A percentile compares a stretch with the other conserved stretches of the same genome.
These are phyloP conservation scores for Alisma plantagoaquatica DNA, from an alignment of 106 monocot species.

Conservation along the genomic window DNA sequence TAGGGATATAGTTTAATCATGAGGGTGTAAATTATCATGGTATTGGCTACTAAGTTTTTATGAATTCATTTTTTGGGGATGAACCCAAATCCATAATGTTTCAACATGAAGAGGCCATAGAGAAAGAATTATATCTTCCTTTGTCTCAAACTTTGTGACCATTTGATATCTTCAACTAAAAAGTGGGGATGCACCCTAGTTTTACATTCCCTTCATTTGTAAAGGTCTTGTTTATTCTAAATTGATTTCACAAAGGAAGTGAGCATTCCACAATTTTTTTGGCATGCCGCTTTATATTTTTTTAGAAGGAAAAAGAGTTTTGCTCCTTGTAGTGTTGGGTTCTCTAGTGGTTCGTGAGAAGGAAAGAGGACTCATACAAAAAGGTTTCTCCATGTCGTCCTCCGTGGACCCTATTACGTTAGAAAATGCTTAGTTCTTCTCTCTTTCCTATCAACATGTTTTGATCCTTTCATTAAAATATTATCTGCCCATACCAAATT, in stretches of 20 bases:
- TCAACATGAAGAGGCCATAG: conserved; percentile 5
- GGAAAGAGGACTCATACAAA: too few species aligned
- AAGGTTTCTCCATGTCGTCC: too few species aligned
- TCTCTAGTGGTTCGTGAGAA: too few species aligned
- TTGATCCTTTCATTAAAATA: too few species aligned
- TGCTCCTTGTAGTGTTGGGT: too few species aligned
- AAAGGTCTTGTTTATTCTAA: conserved; percentile 22
- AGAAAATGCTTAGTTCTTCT: too few species aligned
- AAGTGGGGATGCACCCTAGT: conserved; percentile 10
- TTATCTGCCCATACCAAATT: too few species aligned
- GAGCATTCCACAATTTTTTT: not conserved
- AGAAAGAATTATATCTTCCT: conserved; percentile 8
- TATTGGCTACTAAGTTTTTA: conserved; percentile 11
- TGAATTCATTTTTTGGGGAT: conserved; percentile 3
- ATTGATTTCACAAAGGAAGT: not conserved
- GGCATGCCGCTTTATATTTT: too few species aligned
- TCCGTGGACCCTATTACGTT: too few species aligned
- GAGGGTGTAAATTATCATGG: conserved; percentile 15
- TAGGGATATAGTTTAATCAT: conserved; percentile 19
- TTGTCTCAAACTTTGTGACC: conserved; percentile 11
- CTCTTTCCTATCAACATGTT: too few species aligned
- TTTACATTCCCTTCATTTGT: conserved; percentile 21
- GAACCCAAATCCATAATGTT: conserved; percentile 4
- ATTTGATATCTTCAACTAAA: conserved; percentile 12
- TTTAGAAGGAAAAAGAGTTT: too few species aligned